Evolutionary conservation across 179 eudicot species (phyloP).

Genomic region (Spinacia oleracea): DNA sequence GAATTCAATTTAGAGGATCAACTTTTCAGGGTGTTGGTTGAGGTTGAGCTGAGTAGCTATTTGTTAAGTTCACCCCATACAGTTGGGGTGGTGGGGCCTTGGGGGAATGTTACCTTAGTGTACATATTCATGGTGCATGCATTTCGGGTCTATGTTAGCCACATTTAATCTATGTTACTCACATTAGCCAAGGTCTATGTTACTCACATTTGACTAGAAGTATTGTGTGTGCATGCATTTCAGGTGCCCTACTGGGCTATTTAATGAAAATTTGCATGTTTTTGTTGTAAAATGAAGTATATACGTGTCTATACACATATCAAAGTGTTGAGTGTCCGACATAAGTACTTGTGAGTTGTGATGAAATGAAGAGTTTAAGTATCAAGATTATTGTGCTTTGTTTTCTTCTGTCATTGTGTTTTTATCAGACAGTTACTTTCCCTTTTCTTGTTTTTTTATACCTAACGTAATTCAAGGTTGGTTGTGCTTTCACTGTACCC

Average conservation of each 20-base stretch:
- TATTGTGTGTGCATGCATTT: too few species aligned
- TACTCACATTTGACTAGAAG: not conserved
- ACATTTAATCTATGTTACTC: too few species aligned
- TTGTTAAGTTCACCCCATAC: not conserved
- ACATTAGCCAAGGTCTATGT: not conserved
- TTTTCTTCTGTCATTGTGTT: too few species aligned
- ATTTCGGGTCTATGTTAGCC: too few species aligned
- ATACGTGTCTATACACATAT: not conserved
- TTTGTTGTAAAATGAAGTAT: not conserved
- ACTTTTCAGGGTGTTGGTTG: not conserved
- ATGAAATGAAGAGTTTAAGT: not conserved
- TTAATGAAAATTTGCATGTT: not conserved
- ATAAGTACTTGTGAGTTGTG: not conserved
- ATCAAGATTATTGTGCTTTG: too few species aligned
- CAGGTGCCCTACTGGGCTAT: too few species aligned
- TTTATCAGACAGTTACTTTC: too few species aligned
- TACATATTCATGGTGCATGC: not conserved
- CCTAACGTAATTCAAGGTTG: not conserved
- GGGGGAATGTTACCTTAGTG: not conserved
- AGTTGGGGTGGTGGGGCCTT: not conserved
- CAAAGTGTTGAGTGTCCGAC: not conserved
- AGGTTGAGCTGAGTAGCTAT: not conserved
- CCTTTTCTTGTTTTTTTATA: too few species aligned
- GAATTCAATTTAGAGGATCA: not conserved
- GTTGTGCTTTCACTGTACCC: not conserved